Percentiles rank a stretch among this genome's conserved stretches.
phyloP scores from a whole-genome alignment of 148 eudicot species.

The Heliamphora exappendiculata region DNA sequence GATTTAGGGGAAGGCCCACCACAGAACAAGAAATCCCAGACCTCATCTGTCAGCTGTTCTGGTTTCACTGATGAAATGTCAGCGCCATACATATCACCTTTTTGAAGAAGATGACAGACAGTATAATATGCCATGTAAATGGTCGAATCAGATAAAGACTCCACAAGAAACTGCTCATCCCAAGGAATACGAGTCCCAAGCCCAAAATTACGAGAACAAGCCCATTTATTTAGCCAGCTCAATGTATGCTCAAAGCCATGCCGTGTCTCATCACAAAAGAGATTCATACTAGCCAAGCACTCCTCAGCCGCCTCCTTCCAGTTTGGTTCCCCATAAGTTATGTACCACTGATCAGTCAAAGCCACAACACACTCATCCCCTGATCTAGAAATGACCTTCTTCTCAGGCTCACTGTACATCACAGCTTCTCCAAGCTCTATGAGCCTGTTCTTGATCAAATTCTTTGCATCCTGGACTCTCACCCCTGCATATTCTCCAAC shows the following conservation, averaged over 20 bases:
- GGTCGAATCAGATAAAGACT: conserved; percentile 89
- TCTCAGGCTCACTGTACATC: conserved; percentile 90
- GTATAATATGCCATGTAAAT: conserved; percentile 96
- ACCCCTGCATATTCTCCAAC: conserved; percentile 64
- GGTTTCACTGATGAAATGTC: conserved; percentile 46
- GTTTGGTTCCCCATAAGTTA: conserved; percentile 70
- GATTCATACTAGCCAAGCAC: conserved; percentile 71
- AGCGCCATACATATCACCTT: conserved; percentile 72
- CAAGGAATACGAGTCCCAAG: conserved; percentile 94
- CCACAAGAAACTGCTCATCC: conserved; percentile 85
- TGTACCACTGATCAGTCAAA: conserved; percentile 91
- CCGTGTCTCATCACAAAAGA: conserved; percentile 70
- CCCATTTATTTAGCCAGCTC: conserved; percentile 95
- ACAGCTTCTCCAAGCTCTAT: conserved; percentile 65
- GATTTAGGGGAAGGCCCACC: conserved; percentile 59
- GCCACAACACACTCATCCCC: conserved; percentile 98
- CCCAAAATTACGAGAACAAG: conserved; percentile 84
- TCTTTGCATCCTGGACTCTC: conserved; percentile 81
- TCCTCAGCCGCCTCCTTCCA: conserved; percentile 70
- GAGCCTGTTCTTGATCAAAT: conserved; percentile 55
- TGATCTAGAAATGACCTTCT: conserved; percentile 84
- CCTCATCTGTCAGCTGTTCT: conserved; percentile 76
- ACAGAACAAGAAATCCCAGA: conserved; percentile 82
- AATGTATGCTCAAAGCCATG: conserved; percentile 93
- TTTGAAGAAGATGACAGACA: conserved; percentile 69